phyloP scores from a whole-genome alignment of 805 yeast species.

The Myxozyma udenii region DNA sequence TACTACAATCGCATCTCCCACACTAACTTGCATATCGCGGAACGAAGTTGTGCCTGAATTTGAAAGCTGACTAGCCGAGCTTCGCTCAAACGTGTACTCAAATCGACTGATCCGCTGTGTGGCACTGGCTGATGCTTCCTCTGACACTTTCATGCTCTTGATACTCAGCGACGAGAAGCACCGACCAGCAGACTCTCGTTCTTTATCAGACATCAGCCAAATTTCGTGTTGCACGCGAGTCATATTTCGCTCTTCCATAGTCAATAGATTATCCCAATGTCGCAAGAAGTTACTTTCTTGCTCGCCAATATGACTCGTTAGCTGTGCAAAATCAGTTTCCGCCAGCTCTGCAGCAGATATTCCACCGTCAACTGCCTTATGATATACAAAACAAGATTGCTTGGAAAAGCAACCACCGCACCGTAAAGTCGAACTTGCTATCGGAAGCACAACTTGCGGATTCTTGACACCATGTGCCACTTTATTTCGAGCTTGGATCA shows the following conservation, averaged over 20 bases:
- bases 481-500: conserved; percentile 69
- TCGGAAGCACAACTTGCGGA: conserved; percentile 9
- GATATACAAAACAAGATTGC: conserved; percentile 37
- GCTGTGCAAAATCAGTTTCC: conserved; percentile 41
- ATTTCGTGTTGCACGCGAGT: conserved; percentile 55
- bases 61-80: conserved; percentile 5
- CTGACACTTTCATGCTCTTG: not conserved
- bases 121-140: not conserved
- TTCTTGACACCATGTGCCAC: conserved; percentile 59
- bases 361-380: conserved; percentile 60
- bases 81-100: conserved; percentile 10
- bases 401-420: conserved; percentile 34
- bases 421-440: conserved; percentile 4
- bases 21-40: conserved; percentile 48
- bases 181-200: conserved; percentile 64
- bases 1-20: conserved; percentile 62
- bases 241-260: conserved; percentile 66
- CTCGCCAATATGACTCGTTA: conserved; percentile 52
- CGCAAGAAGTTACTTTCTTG: conserved; percentile 55
- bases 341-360: conserved; percentile 24
- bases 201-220: conserved; percentile 60
- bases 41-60: conserved; percentile 21
- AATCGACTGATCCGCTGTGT: conserved; percentile 7
- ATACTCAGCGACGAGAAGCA: conserved; percentile 51
- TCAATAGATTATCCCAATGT: conserved; percentile 70